Base-by-base conservation (phyloP, 2,329 filamentous ascomycete species). In the Coniochaeta sp. region DNA sequence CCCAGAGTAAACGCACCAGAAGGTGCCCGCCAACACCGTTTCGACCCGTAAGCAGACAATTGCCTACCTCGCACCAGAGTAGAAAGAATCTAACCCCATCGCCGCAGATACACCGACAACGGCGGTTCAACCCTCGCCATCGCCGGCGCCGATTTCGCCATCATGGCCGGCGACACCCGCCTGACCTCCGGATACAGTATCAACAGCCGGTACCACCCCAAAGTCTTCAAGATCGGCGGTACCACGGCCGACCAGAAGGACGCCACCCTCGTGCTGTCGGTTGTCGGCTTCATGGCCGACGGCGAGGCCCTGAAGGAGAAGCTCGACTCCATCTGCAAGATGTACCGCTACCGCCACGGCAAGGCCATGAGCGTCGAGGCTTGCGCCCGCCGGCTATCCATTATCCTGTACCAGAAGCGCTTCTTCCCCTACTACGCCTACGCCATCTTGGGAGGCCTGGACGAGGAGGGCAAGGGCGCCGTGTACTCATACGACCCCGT, bases 341-440 rank as follows among this genome's bases (percentile, higher is more conserved):
- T 98, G 89, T 98, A 98, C 85, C 90, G 90, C 70, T 97, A 97
- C 81, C 92, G 96, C 74, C 93, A 98, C 76, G 91, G 91, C 76
- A 99, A 98, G 81, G 87, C 91, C 66, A 99, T 99, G 89, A 89
- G 86, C 65, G 89, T 98, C 71, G 89, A 91, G 70, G 95, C 95
- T 57, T 98, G 93, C 77, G 96, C 95, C 60, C 93, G 98, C 78
- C 88, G 93, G 60, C 83, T 99, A 63, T 93, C 91, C 44, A 97
- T 96, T 55, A 96, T 99, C 66, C 87, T 99, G 61, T 99, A 99
- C 81, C 83, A 88, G 76, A 98, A 98, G 81, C 91, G 95, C 57
- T 99, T 99, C 82, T 99, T 99, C 81, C 95, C 95, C 24, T 99
- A 96, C 85, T 99, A 99, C 76, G 91, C 96, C 61, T 87, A 93